Conservation (phyloP, 192 early-diverging fungal species). For the Helicostylum pulchrum region DNA sequence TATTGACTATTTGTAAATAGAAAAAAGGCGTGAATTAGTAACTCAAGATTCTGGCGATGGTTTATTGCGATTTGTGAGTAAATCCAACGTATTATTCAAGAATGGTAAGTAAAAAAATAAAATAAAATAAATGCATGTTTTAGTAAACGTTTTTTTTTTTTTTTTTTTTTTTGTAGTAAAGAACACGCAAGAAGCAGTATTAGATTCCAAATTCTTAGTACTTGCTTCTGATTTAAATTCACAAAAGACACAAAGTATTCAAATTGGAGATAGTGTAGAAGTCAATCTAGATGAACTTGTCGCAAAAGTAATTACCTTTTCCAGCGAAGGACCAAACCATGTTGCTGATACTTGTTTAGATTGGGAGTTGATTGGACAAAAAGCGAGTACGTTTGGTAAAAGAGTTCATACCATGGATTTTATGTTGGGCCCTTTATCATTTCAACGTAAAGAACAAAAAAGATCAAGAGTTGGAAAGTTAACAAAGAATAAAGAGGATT, state of each 20-base stretch:
- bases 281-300: slow-evolving; percentile 82
- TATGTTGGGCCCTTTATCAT: slow-evolving; percentile 75
- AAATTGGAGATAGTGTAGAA: slow-evolving; percentile 46
- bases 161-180: slow-evolving; percentile 48
- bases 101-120: slow-evolving; percentile 12
- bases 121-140: neutral
- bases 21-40: neutral
- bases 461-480: slow-evolving; percentile 32
- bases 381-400: slow-evolving; percentile 50
- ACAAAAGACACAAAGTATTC: slow-evolving; percentile 75
- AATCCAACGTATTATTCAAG: slow-evolving; percentile 31
- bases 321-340: slow-evolving; percentile 47
- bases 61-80: slow-evolving; percentile 25
- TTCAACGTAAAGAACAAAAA: slow-evolving; percentile 53
- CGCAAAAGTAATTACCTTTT: slow-evolving; percentile 42
- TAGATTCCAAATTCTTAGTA: slow-evolving; percentile 84
- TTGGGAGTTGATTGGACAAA: slow-evolving; percentile 60
- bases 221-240: slow-evolving; percentile 69
- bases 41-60: slow-evolving; percentile 27
- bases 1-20: neutral
- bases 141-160: neutral
- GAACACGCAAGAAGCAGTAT: slow-evolving; percentile 79
- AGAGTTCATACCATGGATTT: slow-evolving; percentile 71
- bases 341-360: slow-evolving; percentile 38
- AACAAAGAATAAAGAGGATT: slow-evolving; percentile 44